Base-by-base conservation (phyloP, 2,329 filamentous ascomycete genomes). In the Colletotrichum sojae region DNA sequence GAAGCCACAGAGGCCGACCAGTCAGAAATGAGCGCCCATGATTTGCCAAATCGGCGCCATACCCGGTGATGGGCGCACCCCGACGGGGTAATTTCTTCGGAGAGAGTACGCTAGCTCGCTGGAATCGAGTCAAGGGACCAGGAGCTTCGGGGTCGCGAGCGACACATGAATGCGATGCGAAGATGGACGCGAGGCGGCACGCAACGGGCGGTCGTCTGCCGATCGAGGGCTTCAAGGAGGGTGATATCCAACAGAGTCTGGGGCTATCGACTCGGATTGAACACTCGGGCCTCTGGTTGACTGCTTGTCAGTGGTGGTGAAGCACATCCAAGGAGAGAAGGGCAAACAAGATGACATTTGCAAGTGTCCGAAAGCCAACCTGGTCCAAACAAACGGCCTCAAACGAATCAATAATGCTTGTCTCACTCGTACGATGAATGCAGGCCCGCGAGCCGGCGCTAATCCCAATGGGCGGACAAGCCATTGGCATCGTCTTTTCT, bases 321-420 rank as follows among this genome's bases (percentile, higher is more conserved):
- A 27, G 49, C 4, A 62, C 48, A 8, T 15, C 13, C 5, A 6
- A 13, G 25, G 56, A 12, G 15, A 10, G 52, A 52, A 48, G 20
- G 25, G 43, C 40, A 49, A 48, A 55, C 60, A 62, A 40, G 57
- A 51, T 40, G 46, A 18, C 51, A 25, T 9, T 36, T 12, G 20
- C 31, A 36, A 36, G 31, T 36, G 58, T 53, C 48, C 49, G 36
- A 27, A 43, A 43, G 36, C 25, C 22, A 46, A 53, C 54, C 52
- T 25, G 53, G 22, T 25, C 40, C 54, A 2, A 5, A 55, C 27
- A 18, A 46, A 3, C 18, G 4, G 8, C 18, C 4, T 46, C 18
- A 46, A 46, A 16, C 16, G 45, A 36, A 12, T 58, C 65, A 25
- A 65, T 64, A 65, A 65, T 64, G 20, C 15, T n/a, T 60, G 62